Evolutionary conservation across 768 basidiomycete genomes (phyloP), one percentile per base, ranked within the genome.

Genomic region (Collybiopsis confluens): DNA sequence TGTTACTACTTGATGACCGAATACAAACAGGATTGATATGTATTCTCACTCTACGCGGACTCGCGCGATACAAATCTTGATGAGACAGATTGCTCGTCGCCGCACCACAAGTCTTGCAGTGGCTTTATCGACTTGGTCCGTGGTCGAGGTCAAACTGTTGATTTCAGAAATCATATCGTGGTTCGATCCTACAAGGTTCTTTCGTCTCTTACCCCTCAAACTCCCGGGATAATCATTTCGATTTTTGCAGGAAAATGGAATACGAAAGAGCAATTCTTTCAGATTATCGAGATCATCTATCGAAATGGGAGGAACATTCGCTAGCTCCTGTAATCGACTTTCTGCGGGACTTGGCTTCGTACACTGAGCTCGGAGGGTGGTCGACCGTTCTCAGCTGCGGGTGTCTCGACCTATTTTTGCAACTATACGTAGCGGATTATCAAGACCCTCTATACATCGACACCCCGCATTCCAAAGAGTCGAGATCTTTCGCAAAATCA

Each of bases 11-110:
- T 28, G 0, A 16, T 21, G 18, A 26, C 38, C 35, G 27, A 46
- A 15, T 11, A 33, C 5, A 5, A 1, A 20, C 21, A 52, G 50
- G 38, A 30, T 42, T 41, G 20, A 42, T 20, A 36, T 52, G 27
- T 52, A 52, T 42, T 10, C 38, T 13, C 15, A 52, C 16, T 20
- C 50, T n/a, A 43, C 21, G 13, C 37, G 41, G 26, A 40, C 11
- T 24, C 38, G 41, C 4, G 50, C 50, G 24, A 9, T 52, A 10
- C 38, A 43, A n/a, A 16, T 52, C 2, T 35, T 52, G 8, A 10
- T 52, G 9, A 36, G 9, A n/a, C 50, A 52, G 23, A 42, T 52
- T n/a, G 50, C 38, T 24, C 42, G 38, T 52, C 41, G 38, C n/a
- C 33, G n/a, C 13, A 52, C 38, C 7, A 8, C n/a, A 9, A 16